Evolutionary conservation across 1,139 yeast species (phyloP).

Genomic region (Hyphopichia fennica): DNA sequence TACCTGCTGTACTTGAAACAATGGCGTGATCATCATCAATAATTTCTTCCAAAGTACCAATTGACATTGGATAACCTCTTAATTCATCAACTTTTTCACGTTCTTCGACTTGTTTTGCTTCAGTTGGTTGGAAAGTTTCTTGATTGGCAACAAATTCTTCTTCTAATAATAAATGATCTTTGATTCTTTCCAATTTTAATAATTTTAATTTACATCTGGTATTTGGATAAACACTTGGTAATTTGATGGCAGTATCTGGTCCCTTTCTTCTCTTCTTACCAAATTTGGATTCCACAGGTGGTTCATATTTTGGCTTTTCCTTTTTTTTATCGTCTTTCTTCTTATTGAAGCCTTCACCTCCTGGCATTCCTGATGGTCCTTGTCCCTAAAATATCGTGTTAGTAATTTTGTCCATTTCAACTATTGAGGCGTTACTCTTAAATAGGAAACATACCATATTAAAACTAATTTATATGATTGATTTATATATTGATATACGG

Average conservation of each 20-base stretch:
- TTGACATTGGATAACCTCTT: conserved; percentile 95
- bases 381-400: conserved; percentile 54
- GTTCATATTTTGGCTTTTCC: conserved; percentile 93
- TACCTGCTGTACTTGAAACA: conserved; percentile 93
- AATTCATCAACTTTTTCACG: conserved; percentile 92
- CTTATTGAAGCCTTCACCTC: conserved; percentile 55
- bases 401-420: too few species aligned
- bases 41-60: conserved; percentile 95
- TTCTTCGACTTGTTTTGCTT: conserved; percentile 95
- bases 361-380: conserved; percentile 76
- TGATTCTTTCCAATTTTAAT: conserved; percentile 91
- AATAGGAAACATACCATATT: background rate
- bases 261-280: conserved; percentile 92
- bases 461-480: background rate
- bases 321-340: conserved; percentile 78
- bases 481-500: too few species aligned
- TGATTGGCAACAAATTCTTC: conserved; percentile 96
- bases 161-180: conserved; percentile 91
- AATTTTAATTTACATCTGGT: conserved; percentile 91
- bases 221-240: conserved; percentile 88
- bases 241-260: conserved; percentile 82
- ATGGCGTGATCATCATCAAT: conserved; percentile 99
- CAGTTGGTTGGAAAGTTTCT: conserved; percentile 93
- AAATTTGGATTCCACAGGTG: conserved; percentile 93
- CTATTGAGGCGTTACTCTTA: background rate